Conservation (phyloP, 2,329 filamentous ascomycete species). For the Paecilomyces sp. region DNA sequence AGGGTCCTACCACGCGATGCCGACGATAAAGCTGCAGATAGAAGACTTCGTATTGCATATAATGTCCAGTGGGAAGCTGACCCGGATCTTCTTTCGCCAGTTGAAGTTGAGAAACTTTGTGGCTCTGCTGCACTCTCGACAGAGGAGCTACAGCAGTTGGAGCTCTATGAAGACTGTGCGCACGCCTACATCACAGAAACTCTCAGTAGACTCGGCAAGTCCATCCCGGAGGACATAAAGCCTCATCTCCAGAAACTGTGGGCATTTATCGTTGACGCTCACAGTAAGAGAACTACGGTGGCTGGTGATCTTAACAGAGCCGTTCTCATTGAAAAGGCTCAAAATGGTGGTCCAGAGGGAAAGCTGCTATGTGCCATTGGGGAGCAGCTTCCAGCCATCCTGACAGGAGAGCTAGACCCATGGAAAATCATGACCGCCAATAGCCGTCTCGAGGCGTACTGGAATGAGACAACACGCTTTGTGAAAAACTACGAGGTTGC, state of each 20-base stretch:
- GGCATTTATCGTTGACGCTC: background rate
- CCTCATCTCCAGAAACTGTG: background rate
- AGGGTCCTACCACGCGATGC: too few relatives aligned
- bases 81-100: background rate
- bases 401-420: background rate
- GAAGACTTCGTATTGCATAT: background rate
- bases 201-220: background rate
- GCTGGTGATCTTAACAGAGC: background rate
- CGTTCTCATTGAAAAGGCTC: background rate
- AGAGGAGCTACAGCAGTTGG: background rate
- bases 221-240: background rate
- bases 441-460: background rate
- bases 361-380: background rate
- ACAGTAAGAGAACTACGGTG: background rate
- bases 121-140: background rate
- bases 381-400: background rate
- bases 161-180: background rate
- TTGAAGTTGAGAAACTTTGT: background rate
- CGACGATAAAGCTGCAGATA: too few relatives aligned
- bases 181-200: background rate
- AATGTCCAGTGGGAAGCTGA: background rate
- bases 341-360: background rate
- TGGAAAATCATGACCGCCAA: background rate
- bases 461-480: background rate
- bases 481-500: background rate